Conservation (phyloP, 345 rosid species). For the Garcia nutans region DNA sequence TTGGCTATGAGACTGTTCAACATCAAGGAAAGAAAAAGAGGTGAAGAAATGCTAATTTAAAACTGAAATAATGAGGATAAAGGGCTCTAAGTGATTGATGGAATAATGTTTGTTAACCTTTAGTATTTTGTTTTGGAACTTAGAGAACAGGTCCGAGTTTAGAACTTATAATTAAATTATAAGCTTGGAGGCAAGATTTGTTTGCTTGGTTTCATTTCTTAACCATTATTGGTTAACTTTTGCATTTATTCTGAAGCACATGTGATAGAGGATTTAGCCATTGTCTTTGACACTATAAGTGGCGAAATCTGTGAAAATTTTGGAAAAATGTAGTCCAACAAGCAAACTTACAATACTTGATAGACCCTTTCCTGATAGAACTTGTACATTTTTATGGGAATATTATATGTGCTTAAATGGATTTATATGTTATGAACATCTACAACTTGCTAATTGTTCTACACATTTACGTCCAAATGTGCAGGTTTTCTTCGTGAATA, state of each 20-base stretch:
- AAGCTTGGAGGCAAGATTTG: not conserved
- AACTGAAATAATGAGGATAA: conserved; percentile 1
- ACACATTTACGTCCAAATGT: conserved; percentile 8
- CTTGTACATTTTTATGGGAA: not conserved
- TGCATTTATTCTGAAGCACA: not conserved
- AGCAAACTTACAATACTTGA: not conserved
- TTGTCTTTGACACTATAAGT: not conserved
- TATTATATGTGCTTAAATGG: not conserved
- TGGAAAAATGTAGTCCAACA: not conserved
- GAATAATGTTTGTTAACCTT: not conserved
- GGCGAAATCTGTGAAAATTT: not conserved
- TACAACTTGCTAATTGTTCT: conserved; percentile 8
- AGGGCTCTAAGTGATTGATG: not conserved
- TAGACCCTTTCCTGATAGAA: not conserved
- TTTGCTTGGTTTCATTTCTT: not conserved
- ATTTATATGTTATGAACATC: not conserved
- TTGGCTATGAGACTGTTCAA: not conserved
- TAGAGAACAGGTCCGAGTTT: not conserved
- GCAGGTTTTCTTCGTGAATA: conserved; percentile 94
- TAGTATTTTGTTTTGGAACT: not conserved
- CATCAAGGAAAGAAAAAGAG: not conserved
- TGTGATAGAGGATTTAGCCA: not conserved
- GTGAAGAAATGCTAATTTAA: not conserved
- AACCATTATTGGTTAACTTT: not conserved
- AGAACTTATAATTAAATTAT: not conserved